These are phyloP conservation scores for Syzygium oleosum DNA, from an alignment of 345 rosid genomes.

Conservation along the genomic window DNA sequence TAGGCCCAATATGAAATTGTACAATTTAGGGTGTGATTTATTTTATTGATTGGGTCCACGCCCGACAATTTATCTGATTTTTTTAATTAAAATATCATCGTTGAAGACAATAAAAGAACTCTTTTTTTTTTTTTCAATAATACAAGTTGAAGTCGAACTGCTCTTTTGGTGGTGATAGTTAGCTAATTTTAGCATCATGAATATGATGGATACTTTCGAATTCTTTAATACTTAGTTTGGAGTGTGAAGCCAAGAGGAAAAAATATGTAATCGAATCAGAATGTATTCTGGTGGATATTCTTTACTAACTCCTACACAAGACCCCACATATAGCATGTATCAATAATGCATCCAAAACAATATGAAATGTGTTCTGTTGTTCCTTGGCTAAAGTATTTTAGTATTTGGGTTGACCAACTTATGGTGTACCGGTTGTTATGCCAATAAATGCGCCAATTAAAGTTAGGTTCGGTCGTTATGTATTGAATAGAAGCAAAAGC, in stretches of 20 bases:
- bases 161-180: not conserved
- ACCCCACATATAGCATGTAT: not conserved
- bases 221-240: not conserved
- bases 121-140: not conserved
- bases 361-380: not conserved
- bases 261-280: not conserved
- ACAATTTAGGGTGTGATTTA: not conserved
- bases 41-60: not conserved
- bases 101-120: not conserved
- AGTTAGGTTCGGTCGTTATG: not conserved
- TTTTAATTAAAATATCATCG: not conserved
- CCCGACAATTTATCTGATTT: not conserved
- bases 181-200: not conserved
- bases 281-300: not conserved
- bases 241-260: not conserved
- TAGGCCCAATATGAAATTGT: not conserved
- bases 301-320: not conserved
- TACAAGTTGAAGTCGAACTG: not conserved
- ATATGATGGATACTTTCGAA: not conserved
- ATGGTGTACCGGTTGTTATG: not conserved
- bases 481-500: not conserved
- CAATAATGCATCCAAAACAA: not conserved
- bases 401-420: not conserved
- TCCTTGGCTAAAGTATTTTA: not conserved
- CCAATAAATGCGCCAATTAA: not conserved